Evolutionary conservation across 805 yeast species (phyloP), one percentile per base, ranked within the genome.

Genomic region (Isabelozyma pseudorhagii): DNA sequence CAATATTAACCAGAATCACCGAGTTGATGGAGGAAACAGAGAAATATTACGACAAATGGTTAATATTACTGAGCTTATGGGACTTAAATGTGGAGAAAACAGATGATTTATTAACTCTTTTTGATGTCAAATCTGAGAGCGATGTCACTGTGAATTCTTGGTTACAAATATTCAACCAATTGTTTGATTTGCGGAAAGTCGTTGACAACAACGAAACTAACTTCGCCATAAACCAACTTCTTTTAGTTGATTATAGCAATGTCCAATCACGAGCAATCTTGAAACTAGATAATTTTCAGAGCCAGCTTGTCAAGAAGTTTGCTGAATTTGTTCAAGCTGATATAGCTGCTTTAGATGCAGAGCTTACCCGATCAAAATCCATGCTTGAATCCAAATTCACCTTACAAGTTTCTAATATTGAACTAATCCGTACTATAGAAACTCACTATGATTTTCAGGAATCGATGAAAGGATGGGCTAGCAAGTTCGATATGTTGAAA

Each of bases 251-350:
- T 40, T 81, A 74, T 58, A 73, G 76, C 8, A 77, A 76, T 13
- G 85, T 84, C 2, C 87, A 83, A 51, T 61, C 77, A 0, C 67
- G 82, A 38, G 72, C 83, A 5, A 68, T 66, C 38, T 62, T 82
- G 3, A 82, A 79, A 55, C 85, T 80, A 67, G 86, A 83, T 50
- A 54, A 61, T 2, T 86, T 89, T 82, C 86, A 83, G 53, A 69
- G 67, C 40, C 72, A 72, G 2, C 60, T 83, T 6, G 41, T 78
- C 7, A 51, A 55, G 1, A 62, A 62, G 29, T 79, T 83, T 63
- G 67, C 81, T 3, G 63, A 59, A 1, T 57, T 66, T 15, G 57
- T 84, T 39, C 60, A 58, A 5, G 51, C 55, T 1, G 48, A 61
- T 1, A 67, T 78, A 46, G 60, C 50, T 8, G 51, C 53, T 2